phyloP scores from a whole-genome alignment of 2,329 filamentous ascomycete genomes.

The Calonectria ilicicola region DNA sequence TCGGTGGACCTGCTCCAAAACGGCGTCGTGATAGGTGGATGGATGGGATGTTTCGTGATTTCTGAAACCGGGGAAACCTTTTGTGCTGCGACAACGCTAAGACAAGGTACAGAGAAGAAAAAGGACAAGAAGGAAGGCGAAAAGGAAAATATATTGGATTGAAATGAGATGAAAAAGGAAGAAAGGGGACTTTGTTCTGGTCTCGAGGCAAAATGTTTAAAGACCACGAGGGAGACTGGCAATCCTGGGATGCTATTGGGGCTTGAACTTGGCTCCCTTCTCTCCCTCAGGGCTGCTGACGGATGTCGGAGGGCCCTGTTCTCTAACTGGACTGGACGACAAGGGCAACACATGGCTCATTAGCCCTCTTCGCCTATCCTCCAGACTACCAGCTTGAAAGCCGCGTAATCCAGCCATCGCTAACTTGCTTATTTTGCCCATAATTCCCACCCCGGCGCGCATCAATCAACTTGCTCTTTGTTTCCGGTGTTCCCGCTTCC shows the following conservation, averaged over 20 bases:
- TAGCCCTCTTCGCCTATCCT: not conserved
- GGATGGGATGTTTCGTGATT: not conserved
- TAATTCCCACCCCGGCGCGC: not conserved
- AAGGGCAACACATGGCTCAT: not conserved
- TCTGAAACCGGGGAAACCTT: not conserved
- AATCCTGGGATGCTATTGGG: not conserved
- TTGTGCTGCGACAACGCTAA: not conserved
- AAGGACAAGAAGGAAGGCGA: not conserved
- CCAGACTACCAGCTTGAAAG: not conserved
- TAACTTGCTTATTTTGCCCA: not conserved
- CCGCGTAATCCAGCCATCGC: slow-evolving; percentile 6
- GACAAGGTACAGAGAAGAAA: not conserved
- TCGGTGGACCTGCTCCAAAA: not conserved
- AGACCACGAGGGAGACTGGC: not conserved
- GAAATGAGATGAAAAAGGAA: not conserved
- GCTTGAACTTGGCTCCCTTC: not conserved
- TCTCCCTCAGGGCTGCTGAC: not conserved
- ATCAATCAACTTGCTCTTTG: not conserved
- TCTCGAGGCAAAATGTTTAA: not conserved
- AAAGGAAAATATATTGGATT: not conserved
- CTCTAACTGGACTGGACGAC: not conserved
- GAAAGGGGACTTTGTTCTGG: not conserved
- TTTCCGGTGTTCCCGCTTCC: not conserved
- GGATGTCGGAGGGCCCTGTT: not conserved
- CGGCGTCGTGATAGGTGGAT: not conserved